Percentiles rank a stretch among this genome's conserved stretches.
Evolutionary conservation across 1,284 basidiomycete genomes (phyloP).

Genomic region (Pseudozyma pruni): DNA sequence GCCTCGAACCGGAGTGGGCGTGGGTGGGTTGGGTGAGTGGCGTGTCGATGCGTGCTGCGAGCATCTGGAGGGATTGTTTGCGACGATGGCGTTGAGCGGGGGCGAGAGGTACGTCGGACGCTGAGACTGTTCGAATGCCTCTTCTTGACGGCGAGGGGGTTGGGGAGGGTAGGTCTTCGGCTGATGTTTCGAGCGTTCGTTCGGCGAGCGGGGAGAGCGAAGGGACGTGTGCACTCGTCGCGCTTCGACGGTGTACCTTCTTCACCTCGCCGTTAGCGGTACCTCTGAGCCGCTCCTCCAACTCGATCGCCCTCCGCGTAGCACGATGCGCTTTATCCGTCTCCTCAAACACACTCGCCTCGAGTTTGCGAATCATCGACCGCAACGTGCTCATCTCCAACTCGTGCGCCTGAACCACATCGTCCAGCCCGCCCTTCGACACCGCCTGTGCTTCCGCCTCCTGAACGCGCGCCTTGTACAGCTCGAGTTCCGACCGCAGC

Average conservation of each 20-base stretch:
- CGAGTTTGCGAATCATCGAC: conserved; percentile 54
- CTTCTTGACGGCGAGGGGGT: conserved; percentile 4
- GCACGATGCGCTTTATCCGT: conserved; percentile 51
- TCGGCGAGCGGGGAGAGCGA: conserved; percentile 41
- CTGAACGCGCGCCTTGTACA: conserved; percentile 5
- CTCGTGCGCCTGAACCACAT: conserved; percentile 46
- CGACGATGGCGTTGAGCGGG: conserved; percentile 40
- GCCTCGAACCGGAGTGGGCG: conserved; percentile 11
- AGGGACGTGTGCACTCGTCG: conserved; percentile 34
- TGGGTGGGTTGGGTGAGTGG: not conserved
- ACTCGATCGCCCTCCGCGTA: conserved; percentile 36
- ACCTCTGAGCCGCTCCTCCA: conserved; percentile 48
- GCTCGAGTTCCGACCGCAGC: conserved; percentile 29
- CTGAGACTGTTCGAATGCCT: conserved; percentile 35
- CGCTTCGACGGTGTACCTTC: conserved; percentile 24
- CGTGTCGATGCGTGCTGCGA: conserved; percentile 32
- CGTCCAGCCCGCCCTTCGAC: conserved; percentile 41
- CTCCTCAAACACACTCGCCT: conserved; percentile 55
- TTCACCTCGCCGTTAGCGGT: too few relatives aligned
- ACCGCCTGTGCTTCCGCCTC: conserved; percentile 13
- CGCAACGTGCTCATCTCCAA: conserved; percentile 47
- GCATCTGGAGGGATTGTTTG: conserved; percentile 39
- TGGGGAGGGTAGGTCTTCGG: too few relatives aligned
- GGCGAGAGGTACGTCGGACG: conserved; percentile 36
- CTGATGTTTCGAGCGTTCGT: conserved; percentile 11